These are phyloP conservation scores for Coprinopsis cinerea DNA, from an alignment of 768 basidiomycete genomes.

Conservation along the genomic window DNA sequence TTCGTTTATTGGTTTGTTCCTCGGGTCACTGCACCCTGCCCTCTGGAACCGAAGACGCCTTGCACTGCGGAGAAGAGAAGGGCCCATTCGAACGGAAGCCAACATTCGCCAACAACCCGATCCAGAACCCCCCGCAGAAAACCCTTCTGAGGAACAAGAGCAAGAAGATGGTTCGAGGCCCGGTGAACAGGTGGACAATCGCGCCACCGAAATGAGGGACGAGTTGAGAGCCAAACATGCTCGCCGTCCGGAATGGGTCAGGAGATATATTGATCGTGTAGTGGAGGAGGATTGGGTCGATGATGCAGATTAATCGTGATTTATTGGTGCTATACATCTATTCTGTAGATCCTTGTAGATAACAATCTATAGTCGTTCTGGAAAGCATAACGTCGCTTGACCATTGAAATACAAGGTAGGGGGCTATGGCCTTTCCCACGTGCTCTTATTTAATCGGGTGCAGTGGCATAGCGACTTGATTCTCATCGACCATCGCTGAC, in stretches of 20 bases:
- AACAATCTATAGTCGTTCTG: too few relatives aligned
- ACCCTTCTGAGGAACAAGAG: conserved; percentile 15
- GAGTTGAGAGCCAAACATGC: conserved; percentile 44
- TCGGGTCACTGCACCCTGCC: conserved; percentile 65
- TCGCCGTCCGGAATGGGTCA: conserved; percentile 56
- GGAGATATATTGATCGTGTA: conserved; percentile 59
- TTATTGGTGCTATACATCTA: conserved; percentile 8
- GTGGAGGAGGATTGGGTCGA: conserved; percentile 64
- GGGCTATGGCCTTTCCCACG: too few relatives aligned
- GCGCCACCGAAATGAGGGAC: conserved; percentile 31
- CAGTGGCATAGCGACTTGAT: too few relatives aligned
- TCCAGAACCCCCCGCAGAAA: conserved; percentile 11
- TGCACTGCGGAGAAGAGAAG: conserved; percentile 57
- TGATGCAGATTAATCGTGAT: conserved; percentile 44
- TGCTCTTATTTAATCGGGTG: too few relatives aligned
- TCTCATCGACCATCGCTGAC: too few relatives aligned
- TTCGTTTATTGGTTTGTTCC: conserved; percentile 51
- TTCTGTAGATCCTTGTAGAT: too few relatives aligned
- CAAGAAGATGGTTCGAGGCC: conserved; percentile 23
- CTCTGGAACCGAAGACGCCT: conserved; percentile 64
- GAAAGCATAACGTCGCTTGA: not conserved
- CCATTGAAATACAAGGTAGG: too few relatives aligned
- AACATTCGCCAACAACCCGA: conserved; percentile 31
- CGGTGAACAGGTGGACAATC: conserved; percentile 19
- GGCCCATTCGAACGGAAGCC: conserved; percentile 61